These are phyloP conservation scores for Suillus subaureus DNA, from an alignment of 768 basidiomycete genomes.

Conservation along the genomic window DNA sequence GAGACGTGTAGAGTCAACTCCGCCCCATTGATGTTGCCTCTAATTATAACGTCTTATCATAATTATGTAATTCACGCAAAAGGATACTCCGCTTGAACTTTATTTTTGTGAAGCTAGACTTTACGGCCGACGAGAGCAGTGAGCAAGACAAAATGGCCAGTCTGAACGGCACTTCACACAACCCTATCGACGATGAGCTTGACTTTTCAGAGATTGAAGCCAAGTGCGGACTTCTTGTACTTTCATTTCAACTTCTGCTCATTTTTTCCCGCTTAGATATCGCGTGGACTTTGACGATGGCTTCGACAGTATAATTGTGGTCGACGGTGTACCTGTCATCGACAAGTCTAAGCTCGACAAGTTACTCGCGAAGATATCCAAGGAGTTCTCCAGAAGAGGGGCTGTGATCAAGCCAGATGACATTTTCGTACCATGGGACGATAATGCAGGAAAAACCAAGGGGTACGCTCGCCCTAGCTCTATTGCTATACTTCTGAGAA, in stretches of 20 bases:
- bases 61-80: constrained; percentile 3
- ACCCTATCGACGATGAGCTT: constrained; percentile 61
- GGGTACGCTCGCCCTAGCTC: constrained; percentile 57
- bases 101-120: constrained; percentile 13
- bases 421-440: constrained; percentile 89
- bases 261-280: constrained; percentile 57
- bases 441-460: constrained; percentile 81
- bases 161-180: constrained; percentile 34
- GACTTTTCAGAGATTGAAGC: constrained; percentile 89
- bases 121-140: constrained; percentile 6
- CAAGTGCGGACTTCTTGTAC: constrained; percentile 52
- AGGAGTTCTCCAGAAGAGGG: constrained; percentile 84
- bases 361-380: constrained; percentile 77
- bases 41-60: too few relatives aligned
- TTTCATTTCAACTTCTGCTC: background rate
- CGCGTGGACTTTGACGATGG: constrained; percentile 81
- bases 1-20: too few relatives aligned
- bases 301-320: constrained; percentile 88
- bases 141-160: constrained; percentile 46
- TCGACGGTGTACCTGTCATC: constrained; percentile 91
- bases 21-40: too few relatives aligned
- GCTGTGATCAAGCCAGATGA: constrained; percentile 73
- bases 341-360: constrained; percentile 84
- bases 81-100: constrained; percentile 13
- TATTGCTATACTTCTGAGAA: constrained; percentile 3